Conservation (phyloP, 495 filamentous ascomycete genomes). For the Durotheca rogersii region DNA sequence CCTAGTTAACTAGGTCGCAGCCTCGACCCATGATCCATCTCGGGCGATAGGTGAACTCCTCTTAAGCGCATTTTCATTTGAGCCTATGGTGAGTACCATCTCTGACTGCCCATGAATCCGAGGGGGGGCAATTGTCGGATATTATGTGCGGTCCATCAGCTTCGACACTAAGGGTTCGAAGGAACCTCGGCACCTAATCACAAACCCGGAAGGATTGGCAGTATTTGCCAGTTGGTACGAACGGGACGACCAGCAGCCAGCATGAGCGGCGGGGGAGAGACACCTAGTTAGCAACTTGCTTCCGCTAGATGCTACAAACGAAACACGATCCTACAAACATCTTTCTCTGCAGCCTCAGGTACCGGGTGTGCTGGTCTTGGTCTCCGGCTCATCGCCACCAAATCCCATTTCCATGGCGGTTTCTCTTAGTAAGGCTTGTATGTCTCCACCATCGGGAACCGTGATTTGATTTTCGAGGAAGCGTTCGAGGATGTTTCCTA, state of each 20-base stretch:
- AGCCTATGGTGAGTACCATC: too few relatives aligned
- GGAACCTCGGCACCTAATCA: neutral
- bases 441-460: constrained; percentile 38
- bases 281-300: neutral
- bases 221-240: constrained; percentile 3
- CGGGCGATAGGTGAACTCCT: too few relatives aligned
- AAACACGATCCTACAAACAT: neutral
- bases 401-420: constrained; percentile 60
- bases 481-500: constrained; percentile 28
- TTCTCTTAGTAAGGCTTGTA: constrained; percentile 39
- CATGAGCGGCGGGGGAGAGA: neutral
- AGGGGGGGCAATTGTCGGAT: neutral
- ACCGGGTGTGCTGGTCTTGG: too few relatives aligned
- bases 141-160: neutral
- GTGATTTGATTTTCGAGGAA: constrained; percentile 32
- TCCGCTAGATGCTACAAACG: neutral
- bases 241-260: neutral
- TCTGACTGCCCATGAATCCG: neutral
- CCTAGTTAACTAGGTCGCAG: too few relatives aligned
- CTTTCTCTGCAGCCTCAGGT: too few relatives aligned
- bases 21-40: too few relatives aligned
- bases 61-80: too few relatives aligned
- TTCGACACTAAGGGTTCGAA: neutral
- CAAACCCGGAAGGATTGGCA: constrained; percentile 3
- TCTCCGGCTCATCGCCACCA: constrained; percentile 14